Conservation (phyloP, 495 filamentous ascomycete species). For the Astrothelium subdiscretum region DNA sequence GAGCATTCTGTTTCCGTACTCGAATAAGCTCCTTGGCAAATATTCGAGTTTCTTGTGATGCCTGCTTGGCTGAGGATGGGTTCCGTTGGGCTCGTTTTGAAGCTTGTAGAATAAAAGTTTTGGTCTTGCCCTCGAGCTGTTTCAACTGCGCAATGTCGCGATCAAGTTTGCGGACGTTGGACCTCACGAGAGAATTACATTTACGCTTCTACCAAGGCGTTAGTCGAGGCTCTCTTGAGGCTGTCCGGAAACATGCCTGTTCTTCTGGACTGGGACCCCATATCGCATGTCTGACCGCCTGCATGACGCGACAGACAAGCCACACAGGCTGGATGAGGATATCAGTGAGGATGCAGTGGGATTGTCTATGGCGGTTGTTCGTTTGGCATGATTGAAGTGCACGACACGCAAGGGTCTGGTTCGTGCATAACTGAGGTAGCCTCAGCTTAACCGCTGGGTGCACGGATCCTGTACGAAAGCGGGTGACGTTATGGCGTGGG, state of each 20-base stretch:
- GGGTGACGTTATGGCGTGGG: neutral
- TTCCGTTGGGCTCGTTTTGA: conserved; percentile 68
- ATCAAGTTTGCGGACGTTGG: conserved; percentile 89
- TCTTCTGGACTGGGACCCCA: conserved; percentile 84
- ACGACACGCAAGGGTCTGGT: no score
- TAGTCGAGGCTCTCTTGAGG: conserved; percentile 6
- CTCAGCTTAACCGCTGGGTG: neutral
- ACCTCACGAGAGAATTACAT: conserved; percentile 84
- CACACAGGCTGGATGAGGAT: neutral
- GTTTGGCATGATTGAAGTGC: no score
- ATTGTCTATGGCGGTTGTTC: neutral
- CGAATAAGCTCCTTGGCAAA: conserved; percentile 83
- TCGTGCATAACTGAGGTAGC: neutral
- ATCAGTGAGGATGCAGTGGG: neutral
- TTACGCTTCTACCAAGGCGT: conserved; percentile 60
- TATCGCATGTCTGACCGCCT: conserved; percentile 75
- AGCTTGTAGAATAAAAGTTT: conserved; percentile 68
- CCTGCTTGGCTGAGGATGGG: conserved; percentile 62
- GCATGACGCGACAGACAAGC: conserved; percentile 45
- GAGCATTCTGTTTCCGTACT: conserved; percentile 58
- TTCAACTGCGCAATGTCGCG: conserved; percentile 76
- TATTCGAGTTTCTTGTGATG: conserved; percentile 63
- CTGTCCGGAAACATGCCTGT: conserved; percentile 45
- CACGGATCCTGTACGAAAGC: neutral
- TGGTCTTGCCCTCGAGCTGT: conserved; percentile 68